phyloP scores from a whole-genome alignment of 352 stramenopile genomes.

The Phytophthora litchii region DNA sequence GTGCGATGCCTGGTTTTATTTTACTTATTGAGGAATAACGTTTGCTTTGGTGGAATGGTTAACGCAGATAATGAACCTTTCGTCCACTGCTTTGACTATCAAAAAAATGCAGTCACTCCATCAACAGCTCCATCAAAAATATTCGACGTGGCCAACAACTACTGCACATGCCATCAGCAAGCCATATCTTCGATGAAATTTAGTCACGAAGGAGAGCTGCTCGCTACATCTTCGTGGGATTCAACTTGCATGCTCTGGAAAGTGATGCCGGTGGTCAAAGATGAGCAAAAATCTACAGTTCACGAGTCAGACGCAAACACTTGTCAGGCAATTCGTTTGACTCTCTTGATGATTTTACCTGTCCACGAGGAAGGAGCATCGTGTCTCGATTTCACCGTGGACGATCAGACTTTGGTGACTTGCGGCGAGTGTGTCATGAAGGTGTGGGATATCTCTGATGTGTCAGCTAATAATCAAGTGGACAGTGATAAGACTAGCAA shows the following conservation, averaged over 20 bases:
- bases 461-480: not conserved
- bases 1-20: slow-evolving; percentile 2
- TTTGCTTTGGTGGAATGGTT: not conserved
- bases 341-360: slow-evolving; percentile 46
- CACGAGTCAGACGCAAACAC: too few relatives aligned
- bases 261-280: slow-evolving; percentile 1
- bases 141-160: slow-evolving; percentile 28
- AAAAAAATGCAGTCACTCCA: slow-evolving; percentile 10
- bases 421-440: slow-evolving; percentile 52
- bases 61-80: slow-evolving; percentile 29
- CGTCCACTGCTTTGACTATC: slow-evolving; percentile 21
- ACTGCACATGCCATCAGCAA: slow-evolving; percentile 51
- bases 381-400: slow-evolving; percentile 38
- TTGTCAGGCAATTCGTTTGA: slow-evolving; percentile 14
- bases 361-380: slow-evolving; percentile 45
- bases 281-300: not conserved
- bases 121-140: not conserved
- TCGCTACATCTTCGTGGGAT: slow-evolving; percentile 64
- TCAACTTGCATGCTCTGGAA: slow-evolving; percentile 69
- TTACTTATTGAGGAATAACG: not conserved
- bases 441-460: slow-evolving; percentile 43
- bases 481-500: not conserved
- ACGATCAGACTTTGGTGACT: slow-evolving; percentile 51
- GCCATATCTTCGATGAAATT: slow-evolving; percentile 57
- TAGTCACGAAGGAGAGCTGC: slow-evolving; percentile 31